phyloP scores from a whole-genome alignment of 1,139 yeast species.

The Yamadazyma sp. region DNA sequence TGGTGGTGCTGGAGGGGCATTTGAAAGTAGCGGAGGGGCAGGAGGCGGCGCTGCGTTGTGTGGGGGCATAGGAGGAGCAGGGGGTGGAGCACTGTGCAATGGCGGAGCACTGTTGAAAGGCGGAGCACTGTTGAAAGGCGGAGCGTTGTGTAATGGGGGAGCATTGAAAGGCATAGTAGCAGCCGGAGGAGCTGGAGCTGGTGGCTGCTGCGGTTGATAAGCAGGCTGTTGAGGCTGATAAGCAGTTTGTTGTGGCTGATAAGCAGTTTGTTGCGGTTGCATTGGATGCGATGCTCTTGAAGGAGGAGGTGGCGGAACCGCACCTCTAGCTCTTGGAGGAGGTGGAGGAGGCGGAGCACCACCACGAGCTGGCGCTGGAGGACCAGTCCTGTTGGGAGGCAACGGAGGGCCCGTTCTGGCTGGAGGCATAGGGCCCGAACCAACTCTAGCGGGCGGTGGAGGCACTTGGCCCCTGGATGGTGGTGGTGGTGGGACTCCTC shows the following conservation, averaged over 20 bases:
- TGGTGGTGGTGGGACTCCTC: slow-evolving; percentile 22
- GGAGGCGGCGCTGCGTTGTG: slow-evolving; percentile 2
- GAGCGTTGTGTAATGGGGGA: too few relatives aligned
- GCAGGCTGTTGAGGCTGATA: slow-evolving; percentile 22
- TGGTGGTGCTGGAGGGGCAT: slow-evolving; percentile 21
- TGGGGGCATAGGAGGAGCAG: background rate
- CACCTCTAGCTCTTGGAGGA: slow-evolving; percentile 32
- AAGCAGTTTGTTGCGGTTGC: slow-evolving; percentile 5
- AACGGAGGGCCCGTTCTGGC: slow-evolving; percentile 26
- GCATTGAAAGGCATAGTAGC: slow-evolving; percentile 2
- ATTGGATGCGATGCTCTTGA: slow-evolving; percentile 7
- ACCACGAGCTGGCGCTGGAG: slow-evolving; percentile 18
- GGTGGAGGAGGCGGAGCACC: slow-evolving; percentile 30
- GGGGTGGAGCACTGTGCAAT: too few relatives aligned
- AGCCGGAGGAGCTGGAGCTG: slow-evolving; percentile 5
- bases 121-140: too few relatives aligned
- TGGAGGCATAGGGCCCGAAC: slow-evolving; percentile 30
- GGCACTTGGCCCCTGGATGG: slow-evolving; percentile 18
- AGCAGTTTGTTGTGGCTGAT: slow-evolving; percentile 10
- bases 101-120: too few relatives aligned
- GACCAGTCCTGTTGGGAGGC: slow-evolving; percentile 14
- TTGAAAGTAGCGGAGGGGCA: slow-evolving; percentile 10
- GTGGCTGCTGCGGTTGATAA: slow-evolving; percentile 6
- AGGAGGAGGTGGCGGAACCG: slow-evolving; percentile 19
- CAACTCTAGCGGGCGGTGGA: slow-evolving; percentile 19